phyloP scores from a whole-genome alignment of 768 basidiomycete species.

The Pisolithus microcarpus region DNA sequence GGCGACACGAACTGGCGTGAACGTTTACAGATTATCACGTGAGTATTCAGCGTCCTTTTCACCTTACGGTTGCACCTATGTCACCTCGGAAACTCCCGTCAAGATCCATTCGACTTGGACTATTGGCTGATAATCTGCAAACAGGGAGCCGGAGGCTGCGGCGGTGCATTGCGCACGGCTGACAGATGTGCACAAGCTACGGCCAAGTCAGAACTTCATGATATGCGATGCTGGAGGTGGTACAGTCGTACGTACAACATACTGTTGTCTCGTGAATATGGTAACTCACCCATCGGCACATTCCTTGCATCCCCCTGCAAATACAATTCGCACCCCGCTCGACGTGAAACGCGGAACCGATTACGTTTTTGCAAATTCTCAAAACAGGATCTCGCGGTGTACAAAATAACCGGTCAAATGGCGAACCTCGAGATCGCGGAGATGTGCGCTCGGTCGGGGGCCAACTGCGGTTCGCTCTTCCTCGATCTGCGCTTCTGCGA shows the following conservation, averaged over 20 bases:
- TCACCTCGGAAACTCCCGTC: not conserved
- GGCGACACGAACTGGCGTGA: slow-evolving; percentile 75
- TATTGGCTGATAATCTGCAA: slow-evolving; percentile 4
- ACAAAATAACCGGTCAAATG: slow-evolving; percentile 77
- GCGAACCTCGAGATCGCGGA: slow-evolving; percentile 85
- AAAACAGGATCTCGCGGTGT: slow-evolving; percentile 40
- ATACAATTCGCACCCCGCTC: not conserved
- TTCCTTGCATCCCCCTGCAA: not conserved
- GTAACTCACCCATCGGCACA: not conserved
- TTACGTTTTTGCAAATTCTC: slow-evolving; percentile 12
- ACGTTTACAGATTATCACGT: slow-evolving; percentile 77
- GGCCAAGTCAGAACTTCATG: slow-evolving; percentile 78
- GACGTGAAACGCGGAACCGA: not conserved
- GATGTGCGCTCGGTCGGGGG: slow-evolving; percentile 80
- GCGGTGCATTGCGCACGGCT: slow-evolving; percentile 84
- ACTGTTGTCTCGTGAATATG: not conserved
- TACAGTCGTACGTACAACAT: slow-evolving; percentile 44
- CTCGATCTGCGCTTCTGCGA: slow-evolving; percentile 82
- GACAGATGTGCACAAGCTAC: slow-evolving; percentile 71
- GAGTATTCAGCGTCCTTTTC: slow-evolving; percentile 9
- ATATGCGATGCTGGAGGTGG: slow-evolving; percentile 91
- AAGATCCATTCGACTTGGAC: not conserved
- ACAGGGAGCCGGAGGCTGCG: slow-evolving; percentile 73
- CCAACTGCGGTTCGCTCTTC: slow-evolving; percentile 83
- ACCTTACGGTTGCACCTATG: not conserved